These are phyloP conservation scores for Mucor ambiguus DNA, from an alignment of 371 early-diverging fungal species.

Conservation along the genomic window DNA sequence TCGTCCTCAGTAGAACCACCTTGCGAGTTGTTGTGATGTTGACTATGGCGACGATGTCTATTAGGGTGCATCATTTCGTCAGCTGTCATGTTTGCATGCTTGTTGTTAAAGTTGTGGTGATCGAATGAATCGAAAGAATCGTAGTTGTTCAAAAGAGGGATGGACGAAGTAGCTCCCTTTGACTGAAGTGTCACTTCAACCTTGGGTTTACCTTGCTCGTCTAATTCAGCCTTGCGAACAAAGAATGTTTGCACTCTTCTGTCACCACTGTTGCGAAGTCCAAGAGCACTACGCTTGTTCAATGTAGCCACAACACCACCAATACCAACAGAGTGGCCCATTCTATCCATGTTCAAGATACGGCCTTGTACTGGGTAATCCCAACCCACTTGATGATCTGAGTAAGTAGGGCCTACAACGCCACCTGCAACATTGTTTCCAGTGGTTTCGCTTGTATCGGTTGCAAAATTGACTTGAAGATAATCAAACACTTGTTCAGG, in stretches of 20 bases:
- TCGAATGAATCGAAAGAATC: slow-evolving; percentile 3
- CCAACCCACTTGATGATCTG: slow-evolving; percentile 33
- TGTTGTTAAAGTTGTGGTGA: background rate
- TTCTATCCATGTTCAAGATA: slow-evolving; percentile 51
- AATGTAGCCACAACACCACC: slow-evolving; percentile 69
- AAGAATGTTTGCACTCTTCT: slow-evolving; percentile 60
- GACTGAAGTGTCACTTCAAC: slow-evolving; percentile 41
- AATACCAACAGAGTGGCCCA: slow-evolving; percentile 64
- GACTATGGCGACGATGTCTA: slow-evolving; percentile 12
- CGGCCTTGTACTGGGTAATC: slow-evolving; percentile 69
- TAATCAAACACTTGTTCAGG: slow-evolving; percentile 43
- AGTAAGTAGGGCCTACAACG: slow-evolving; percentile 48
- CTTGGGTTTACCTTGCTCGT: slow-evolving; percentile 62
- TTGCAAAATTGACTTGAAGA: slow-evolving; percentile 28
- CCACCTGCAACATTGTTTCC: slow-evolving; percentile 2
- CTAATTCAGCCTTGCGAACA: slow-evolving; percentile 62
- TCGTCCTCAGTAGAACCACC: slow-evolving; percentile 13
- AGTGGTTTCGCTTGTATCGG: slow-evolving; percentile 7
- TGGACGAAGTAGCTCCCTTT: slow-evolving; percentile 17
- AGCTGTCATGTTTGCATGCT: slow-evolving; percentile 9
- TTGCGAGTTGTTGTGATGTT: background rate
- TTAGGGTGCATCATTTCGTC: slow-evolving; percentile 26
- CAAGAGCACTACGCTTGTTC: slow-evolving; percentile 36
- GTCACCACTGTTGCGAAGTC: slow-evolving; percentile 27
- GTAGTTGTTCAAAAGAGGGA: slow-evolving; percentile 21